phyloP scores from a whole-genome alignment of 352 stramenopile species.

The Globisporangium iwayamae region DNA sequence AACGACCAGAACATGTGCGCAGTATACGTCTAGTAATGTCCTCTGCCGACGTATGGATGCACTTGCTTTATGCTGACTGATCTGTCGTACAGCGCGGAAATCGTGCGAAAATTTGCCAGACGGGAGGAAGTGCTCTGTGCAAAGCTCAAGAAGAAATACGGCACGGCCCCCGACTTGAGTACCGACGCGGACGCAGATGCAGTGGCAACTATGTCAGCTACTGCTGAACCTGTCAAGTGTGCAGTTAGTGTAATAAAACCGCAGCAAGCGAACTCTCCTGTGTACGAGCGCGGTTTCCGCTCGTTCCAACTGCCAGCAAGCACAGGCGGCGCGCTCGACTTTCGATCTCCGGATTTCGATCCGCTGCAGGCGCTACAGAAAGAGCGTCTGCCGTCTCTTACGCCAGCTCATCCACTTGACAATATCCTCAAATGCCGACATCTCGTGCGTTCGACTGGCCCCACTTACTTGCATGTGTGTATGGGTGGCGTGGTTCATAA shows the following conservation, averaged over 20 bases:
- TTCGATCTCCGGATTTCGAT: conserved; percentile 50
- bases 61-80: background rate
- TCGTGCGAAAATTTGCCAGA: conserved; percentile 63
- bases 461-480: background rate
- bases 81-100: conserved; percentile 41
- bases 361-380: conserved; percentile 40
- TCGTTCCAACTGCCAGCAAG: conserved; percentile 17
- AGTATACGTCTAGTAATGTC: background rate
- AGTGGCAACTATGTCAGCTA: background rate
- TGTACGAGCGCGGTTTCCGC: conserved; percentile 40
- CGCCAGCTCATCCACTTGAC: conserved; percentile 61
- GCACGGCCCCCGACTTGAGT: conserved; percentile 38
- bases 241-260: background rate
- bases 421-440: conserved; percentile 87
- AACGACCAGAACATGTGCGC: conserved; percentile 81
- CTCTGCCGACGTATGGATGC: background rate
- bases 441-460: conserved; percentile 32
- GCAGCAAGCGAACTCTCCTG: background rate
- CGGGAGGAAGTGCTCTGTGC: conserved; percentile 59
- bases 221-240: background rate
- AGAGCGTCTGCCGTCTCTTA: conserved; percentile 14
- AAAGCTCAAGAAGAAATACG: conserved; percentile 81
- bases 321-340: conserved; percentile 35
- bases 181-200: background rate
- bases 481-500: background rate